Percentiles rank a stretch among this genome's conserved stretches.
Evolutionary conservation across 805 yeast genomes (phyloP).

Genomic region (Zygosaccharomyces lentus): DNA sequence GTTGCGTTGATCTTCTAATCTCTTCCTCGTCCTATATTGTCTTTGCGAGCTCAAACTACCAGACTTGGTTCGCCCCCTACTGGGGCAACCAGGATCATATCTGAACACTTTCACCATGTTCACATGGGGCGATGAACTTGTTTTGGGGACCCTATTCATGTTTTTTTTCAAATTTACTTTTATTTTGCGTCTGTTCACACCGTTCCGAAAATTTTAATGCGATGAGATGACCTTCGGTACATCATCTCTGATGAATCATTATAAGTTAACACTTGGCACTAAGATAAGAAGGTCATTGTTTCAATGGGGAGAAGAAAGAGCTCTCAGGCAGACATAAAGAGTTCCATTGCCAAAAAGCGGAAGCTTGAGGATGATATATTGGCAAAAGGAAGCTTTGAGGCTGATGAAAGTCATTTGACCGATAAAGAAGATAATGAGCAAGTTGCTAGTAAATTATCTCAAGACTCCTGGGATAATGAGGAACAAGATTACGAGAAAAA

Average conservation of each 20-base stretch:
- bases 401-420: constrained; percentile 7
- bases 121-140: neutral
- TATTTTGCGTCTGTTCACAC: neutral
- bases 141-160: neutral
- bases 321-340: constrained; percentile 26
- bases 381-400: constrained; percentile 22
- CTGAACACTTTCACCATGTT: constrained; percentile 11
- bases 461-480: constrained; percentile 57
- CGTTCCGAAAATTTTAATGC: constrained; percentile 7
- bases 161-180: neutral
- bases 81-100: constrained; percentile 16
- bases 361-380: constrained; percentile 32
- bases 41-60: neutral
- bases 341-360: constrained; percentile 31
- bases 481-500: constrained; percentile 74
- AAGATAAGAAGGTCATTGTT: neutral
- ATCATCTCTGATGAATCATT: neutral
- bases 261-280: neutral
- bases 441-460: constrained; percentile 11
- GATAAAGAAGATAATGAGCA: constrained; percentile 21
- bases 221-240: constrained; percentile 5
- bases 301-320: constrained; percentile 30
- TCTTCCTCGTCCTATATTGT: neutral
- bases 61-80: neutral
- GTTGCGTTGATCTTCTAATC: neutral